phyloP scores from a whole-genome alignment of 768 basidiomycete species.

The Lactifluus volemus region DNA sequence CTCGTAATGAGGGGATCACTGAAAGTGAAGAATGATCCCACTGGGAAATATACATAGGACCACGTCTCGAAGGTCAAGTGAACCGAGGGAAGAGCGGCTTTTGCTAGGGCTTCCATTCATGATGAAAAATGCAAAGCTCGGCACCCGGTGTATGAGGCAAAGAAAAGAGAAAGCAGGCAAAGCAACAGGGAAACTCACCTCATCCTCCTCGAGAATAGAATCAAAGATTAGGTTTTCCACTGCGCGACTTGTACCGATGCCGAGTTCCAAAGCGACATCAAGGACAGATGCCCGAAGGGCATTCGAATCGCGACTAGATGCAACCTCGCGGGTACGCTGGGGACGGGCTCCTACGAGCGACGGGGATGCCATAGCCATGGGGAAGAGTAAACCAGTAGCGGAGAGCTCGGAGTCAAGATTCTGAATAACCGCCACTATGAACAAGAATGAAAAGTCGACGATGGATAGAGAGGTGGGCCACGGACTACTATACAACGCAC shows the following conservation, averaged over 20 bases:
- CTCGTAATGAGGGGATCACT: no score
- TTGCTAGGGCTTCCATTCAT: background rate
- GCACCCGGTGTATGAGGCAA: background rate
- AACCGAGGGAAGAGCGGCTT: background rate
- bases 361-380: background rate
- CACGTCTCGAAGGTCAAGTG: background rate
- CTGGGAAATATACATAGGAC: no score
- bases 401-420: background rate
- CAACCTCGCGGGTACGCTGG: background rate
- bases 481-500: conserved; percentile 3
- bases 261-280: conserved; percentile 62
- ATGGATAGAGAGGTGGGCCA: background rate
- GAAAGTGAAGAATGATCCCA: background rate
- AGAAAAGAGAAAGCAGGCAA: background rate
- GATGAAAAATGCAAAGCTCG: background rate
- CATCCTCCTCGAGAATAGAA: conserved; percentile 44
- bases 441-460: background rate
- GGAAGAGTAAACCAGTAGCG: background rate
- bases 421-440: background rate
- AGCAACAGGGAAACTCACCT: conserved; percentile 23
- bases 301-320: conserved; percentile 40
- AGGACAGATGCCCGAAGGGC: conserved; percentile 64
- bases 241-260: conserved; percentile 47
- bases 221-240: conserved; percentile 70
- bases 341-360: background rate